A percentile compares a stretch with the other conserved stretches of the same genome.
These are phyloP conservation scores for Aureobasidium namibiae DNA, from an alignment of 2,329 filamentous ascomycete genomes.

Conservation along the genomic window DNA sequence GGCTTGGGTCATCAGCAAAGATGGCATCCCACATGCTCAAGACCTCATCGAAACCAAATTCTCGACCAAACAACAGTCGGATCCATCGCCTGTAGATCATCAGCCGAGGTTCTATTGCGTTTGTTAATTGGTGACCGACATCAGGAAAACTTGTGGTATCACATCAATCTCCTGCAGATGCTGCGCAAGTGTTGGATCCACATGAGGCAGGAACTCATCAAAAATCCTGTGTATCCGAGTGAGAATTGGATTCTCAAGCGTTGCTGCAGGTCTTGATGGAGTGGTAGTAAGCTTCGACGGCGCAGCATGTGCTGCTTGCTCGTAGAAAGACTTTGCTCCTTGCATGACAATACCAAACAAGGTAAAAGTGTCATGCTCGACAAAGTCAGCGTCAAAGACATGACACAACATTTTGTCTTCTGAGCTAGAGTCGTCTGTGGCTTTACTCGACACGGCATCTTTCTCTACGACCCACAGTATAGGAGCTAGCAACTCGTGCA, in stretches of 20 bases:
- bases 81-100: slow-evolving; percentile 68
- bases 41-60: slow-evolving; percentile 81
- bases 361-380: slow-evolving; percentile 87
- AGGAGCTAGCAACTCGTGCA: slow-evolving; percentile 92
- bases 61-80: slow-evolving; percentile 80
- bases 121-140: slow-evolving; percentile 48
- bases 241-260: slow-evolving; percentile 62
- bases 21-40: slow-evolving; percentile 84
- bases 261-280: slow-evolving; percentile 30
- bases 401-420: slow-evolving; percentile 51
- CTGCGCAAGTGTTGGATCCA: slow-evolving; percentile 73
- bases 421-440: not conserved
- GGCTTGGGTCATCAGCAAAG: slow-evolving; percentile 73
- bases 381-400: slow-evolving; percentile 61
- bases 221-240: slow-evolving; percentile 81
- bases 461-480: slow-evolving; percentile 76
- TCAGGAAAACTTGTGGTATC: slow-evolving; percentile 91
- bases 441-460: slow-evolving; percentile 54
- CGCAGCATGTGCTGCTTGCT: slow-evolving; percentile 44
- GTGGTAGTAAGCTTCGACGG: slow-evolving; percentile 23
- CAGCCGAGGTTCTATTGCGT: slow-evolving; percentile 15
- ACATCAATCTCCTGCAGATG: slow-evolving; percentile 81
- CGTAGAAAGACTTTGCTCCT: slow-evolving; percentile 77
- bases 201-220: slow-evolving; percentile 64
- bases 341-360: slow-evolving; percentile 86